Conservation (phyloP, 1,284 basidiomycete genomes). For the Lentinus polychrous region DNA sequence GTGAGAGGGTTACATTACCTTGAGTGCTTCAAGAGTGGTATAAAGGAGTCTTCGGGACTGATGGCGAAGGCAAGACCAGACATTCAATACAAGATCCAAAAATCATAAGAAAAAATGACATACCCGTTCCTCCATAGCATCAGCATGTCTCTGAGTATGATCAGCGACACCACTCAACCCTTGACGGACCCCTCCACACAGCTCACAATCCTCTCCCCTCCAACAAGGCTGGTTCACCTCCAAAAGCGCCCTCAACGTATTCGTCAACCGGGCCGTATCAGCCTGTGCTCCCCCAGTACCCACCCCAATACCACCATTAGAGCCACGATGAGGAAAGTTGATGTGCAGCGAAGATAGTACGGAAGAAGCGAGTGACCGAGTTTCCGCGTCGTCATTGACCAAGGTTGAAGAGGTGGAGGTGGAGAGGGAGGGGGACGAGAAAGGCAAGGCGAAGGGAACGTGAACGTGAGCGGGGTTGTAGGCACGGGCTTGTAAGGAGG, state of each 20-base stretch:
- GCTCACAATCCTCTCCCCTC: conserved; percentile 74
- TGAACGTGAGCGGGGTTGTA: conserved; percentile 65
- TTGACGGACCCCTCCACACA: conserved; percentile 73
- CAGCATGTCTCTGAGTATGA: conserved; percentile 70
- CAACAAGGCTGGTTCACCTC: conserved; percentile 75
- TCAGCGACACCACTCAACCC: conserved; percentile 65
- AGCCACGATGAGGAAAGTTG: not conserved
- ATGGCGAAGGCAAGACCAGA: not conserved
- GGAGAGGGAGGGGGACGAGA: conserved; percentile 19
- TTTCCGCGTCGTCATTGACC: conserved; percentile 15
- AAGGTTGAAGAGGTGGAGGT: conserved; percentile 25
- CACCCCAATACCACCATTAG: conserved; percentile 10
- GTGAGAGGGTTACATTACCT: conserved; percentile 36
- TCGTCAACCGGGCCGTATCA: conserved; percentile 75
- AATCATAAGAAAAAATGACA: conserved; percentile 29
- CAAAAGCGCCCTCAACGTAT: conserved; percentile 71
- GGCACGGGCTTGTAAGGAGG: conserved; percentile 43
- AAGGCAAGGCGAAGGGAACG: conserved; percentile 46
- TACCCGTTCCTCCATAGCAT: conserved; percentile 74
- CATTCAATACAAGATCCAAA: not conserved
- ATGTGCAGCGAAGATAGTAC: conserved; percentile 21
- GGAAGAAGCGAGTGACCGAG: conserved; percentile 19
- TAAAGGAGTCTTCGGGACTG: conserved; percentile 55
- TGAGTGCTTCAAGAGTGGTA: conserved; percentile 66
- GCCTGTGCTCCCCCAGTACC: conserved; percentile 45